phyloP scores from a whole-genome alignment of 139 green algal genomes.

The Chlamydomonas asymmetrica region DNA sequence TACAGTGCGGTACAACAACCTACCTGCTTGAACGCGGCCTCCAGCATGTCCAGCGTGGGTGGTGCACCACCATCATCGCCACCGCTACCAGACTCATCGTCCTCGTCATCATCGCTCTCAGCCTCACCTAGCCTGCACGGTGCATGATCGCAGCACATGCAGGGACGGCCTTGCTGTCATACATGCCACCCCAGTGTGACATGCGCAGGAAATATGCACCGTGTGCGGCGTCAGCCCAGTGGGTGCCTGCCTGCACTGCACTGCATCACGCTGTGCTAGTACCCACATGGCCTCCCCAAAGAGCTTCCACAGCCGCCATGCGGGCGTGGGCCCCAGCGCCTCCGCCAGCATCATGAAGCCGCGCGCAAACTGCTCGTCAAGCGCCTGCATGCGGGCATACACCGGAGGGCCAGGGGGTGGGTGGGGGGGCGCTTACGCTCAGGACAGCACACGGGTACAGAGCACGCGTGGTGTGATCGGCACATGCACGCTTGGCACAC shows the following conservation, averaged over 20 bases:
- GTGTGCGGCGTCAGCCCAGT: too few species aligned
- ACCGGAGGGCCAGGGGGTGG: neutral
- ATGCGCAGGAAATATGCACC: too few species aligned
- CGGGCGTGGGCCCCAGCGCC: conserved; percentile 31
- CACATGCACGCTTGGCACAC: neutral
- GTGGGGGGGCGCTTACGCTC: neutral
- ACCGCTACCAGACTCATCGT: neutral
- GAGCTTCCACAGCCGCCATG: conserved; percentile 35
- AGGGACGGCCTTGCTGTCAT: neutral
- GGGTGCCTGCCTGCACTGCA: neutral
- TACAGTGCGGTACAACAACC: too few species aligned
- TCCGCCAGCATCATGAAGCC: conserved; percentile 33
- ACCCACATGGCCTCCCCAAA: neutral
- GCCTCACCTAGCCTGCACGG: neutral
- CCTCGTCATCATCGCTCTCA: neutral
- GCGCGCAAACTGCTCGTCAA: conserved; percentile 37
- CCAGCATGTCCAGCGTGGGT: conserved; percentile 15
- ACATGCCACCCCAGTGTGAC: too few species aligned
- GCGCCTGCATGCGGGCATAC: neutral
- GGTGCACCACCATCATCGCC: neutral
- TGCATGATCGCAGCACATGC: neutral
- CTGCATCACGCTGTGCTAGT: neutral
- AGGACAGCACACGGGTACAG: neutral
- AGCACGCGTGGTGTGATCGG: neutral
- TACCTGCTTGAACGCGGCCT: conserved; percentile 11